phyloP scores from a whole-genome alignment of 1,139 yeast genomes.

The Maudiozyma humilis region DNA sequence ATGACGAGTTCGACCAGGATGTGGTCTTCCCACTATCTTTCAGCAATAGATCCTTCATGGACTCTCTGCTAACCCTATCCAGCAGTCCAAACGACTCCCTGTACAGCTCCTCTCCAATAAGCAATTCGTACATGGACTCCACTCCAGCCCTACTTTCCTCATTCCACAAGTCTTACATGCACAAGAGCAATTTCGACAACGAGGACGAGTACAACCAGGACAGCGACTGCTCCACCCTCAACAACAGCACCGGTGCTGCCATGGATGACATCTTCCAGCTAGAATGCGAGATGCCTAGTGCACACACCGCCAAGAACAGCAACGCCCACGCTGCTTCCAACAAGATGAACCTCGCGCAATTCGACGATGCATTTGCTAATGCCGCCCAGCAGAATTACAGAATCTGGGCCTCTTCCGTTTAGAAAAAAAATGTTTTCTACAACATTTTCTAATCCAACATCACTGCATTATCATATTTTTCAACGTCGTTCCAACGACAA shows the following conservation, averaged over 20 bases:
- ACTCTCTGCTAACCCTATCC: conserved; percentile 5
- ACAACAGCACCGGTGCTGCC: background rate
- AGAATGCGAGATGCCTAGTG: background rate
- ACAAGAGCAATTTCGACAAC: background rate
- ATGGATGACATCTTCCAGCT: conserved; percentile 1
- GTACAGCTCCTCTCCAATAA: conserved; percentile 3
- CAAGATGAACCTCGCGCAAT: background rate
- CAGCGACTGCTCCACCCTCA: background rate
- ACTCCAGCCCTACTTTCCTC: conserved; percentile 3
- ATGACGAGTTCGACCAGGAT: conserved; percentile 6
- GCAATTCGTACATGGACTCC: conserved; percentile 5
- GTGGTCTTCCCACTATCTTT: conserved; percentile 12
- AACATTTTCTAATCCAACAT: no score
- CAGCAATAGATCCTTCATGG: conserved; percentile 4
- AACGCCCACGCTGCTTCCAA: background rate
- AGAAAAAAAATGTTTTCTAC: conserved; percentile 25
- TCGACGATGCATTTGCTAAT: conserved; percentile 16
- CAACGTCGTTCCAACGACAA: background rate
- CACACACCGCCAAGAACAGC: background rate
- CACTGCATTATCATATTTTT: background rate
- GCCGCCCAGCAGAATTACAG: conserved; percentile 27
- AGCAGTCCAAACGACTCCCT: background rate
- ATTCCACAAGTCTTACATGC: background rate
- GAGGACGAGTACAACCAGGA: background rate
- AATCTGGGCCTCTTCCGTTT: conserved; percentile 21